These are phyloP conservation scores for Suillus lakei DNA, from an alignment of 768 basidiomycete genomes.

Conservation along the genomic window DNA sequence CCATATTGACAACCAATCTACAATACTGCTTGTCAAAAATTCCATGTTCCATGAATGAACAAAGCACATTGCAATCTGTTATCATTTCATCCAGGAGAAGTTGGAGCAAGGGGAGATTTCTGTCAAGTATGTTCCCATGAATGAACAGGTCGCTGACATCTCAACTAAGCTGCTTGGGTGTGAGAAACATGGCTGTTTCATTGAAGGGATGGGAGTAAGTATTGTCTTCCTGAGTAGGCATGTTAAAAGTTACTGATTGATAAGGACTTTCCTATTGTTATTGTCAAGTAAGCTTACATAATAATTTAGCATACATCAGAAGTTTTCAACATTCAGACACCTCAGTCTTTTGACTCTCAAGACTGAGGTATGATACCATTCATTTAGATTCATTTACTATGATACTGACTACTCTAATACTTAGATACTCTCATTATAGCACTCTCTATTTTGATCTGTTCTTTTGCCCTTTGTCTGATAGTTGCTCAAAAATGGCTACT, in stretches of 20 bases:
- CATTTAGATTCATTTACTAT: too few species aligned
- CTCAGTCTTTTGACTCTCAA: too few species aligned
- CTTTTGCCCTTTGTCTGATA: too few species aligned
- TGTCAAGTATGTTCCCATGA: constrained; percentile 22
- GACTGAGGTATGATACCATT: too few species aligned
- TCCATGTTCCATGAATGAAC: constrained; percentile 26
- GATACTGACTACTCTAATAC: too few species aligned
- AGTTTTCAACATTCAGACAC: too few species aligned
- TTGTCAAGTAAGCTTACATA: too few species aligned
- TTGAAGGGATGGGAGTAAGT: constrained; percentile 6
- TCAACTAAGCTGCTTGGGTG: constrained; percentile 28
- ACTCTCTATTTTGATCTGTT: too few species aligned
- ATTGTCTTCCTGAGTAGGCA: constrained; percentile 1
- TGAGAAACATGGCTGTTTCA: constrained; percentile 6
- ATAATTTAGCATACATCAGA: too few species aligned
- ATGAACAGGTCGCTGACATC: constrained; percentile 30
- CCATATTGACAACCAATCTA: constrained; percentile 18
- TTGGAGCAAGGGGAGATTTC: constrained; percentile 9
- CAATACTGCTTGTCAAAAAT: constrained; percentile 19
- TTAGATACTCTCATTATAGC: too few species aligned
- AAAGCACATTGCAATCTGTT: constrained; percentile 30
- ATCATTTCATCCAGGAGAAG: constrained; percentile 9
- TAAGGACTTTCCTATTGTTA: too few species aligned
- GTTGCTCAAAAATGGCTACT: too few species aligned
- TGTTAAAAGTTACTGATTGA: background rate